These are phyloP conservation scores for Trichosporon coremiiforme DNA, from an alignment of 1,284 basidiomycete species.

Conservation along the genomic window DNA sequence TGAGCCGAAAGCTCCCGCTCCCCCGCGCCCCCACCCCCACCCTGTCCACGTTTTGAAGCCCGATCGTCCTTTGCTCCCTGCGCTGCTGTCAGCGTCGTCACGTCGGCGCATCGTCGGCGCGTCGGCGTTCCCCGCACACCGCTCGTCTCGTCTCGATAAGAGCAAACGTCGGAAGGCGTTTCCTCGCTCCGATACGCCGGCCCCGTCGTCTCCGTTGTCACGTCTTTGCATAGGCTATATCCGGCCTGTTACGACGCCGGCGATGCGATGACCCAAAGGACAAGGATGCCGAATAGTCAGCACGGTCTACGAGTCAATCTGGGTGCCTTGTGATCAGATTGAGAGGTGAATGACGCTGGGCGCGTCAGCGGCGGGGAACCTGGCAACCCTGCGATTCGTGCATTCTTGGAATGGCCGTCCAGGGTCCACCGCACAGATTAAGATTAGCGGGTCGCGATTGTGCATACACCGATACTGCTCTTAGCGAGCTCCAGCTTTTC, in stretches of 20 bases:
- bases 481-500: neutral
- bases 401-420: neutral
- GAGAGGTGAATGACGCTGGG: neutral
- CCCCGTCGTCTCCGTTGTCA: neutral
- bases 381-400: neutral
- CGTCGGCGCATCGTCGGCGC: neutral
- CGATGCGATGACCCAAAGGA: neutral
- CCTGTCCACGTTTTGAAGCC: too few relatives aligned
- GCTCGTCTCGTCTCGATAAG: neutral
- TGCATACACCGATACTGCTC: neutral
- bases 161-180: neutral
- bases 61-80: too few relatives aligned
- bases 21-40: too few relatives aligned
- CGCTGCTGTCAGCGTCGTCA: too few relatives aligned
- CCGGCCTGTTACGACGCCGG: too few relatives aligned
- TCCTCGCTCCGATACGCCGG: neutral
- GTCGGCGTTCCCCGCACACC: too few relatives aligned
- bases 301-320: neutral
- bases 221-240: neutral
- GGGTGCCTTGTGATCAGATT: neutral
- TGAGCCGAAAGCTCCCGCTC: too few relatives aligned
- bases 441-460: slow-evolving; percentile 8
- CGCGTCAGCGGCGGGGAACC: neutral
- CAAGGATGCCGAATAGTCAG: neutral
- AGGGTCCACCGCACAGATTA: neutral